These are phyloP conservation scores for Candida coleopterorum DNA, from an alignment of 805 yeast genomes.

Conservation along the genomic window DNA sequence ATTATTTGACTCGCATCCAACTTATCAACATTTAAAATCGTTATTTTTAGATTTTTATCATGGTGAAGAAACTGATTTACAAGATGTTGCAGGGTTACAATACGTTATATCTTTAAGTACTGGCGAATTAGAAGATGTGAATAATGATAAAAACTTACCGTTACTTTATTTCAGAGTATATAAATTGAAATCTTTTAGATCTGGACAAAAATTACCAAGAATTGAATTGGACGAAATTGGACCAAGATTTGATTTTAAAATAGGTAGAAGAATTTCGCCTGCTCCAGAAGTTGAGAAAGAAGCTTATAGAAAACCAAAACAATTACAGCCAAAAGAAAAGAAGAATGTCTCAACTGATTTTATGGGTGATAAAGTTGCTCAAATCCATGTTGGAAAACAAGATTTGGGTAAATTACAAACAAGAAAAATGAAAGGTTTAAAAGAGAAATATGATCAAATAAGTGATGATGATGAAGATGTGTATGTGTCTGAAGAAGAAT, in stretches of 20 bases:
- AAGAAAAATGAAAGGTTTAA: slow-evolving; percentile 97
- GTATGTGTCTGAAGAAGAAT: slow-evolving; percentile 8
- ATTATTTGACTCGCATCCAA: slow-evolving; percentile 84
- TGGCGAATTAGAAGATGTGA: slow-evolving; percentile 70
- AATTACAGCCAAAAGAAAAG: slow-evolving; percentile 72
- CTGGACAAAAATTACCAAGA: slow-evolving; percentile 88
- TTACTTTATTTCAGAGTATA: slow-evolving; percentile 86
- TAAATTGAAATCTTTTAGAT: slow-evolving; percentile 70
- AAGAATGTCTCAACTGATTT: slow-evolving; percentile 85
- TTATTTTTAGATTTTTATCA: slow-evolving; percentile 87
- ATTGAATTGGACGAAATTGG: slow-evolving; percentile 94
- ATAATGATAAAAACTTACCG: slow-evolving; percentile 62
- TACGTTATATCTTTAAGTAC: slow-evolving; percentile 79
- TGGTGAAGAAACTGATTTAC: slow-evolving; percentile 73
- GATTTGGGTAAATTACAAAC: slow-evolving; percentile 88
- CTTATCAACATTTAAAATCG: slow-evolving; percentile 79
- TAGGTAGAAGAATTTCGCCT: slow-evolving; percentile 82
- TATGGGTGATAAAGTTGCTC: slow-evolving; percentile 96
- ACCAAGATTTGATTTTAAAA: slow-evolving; percentile 87
- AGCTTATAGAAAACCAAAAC: slow-evolving; percentile 76
- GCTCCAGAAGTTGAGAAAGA: slow-evolving; percentile 87
- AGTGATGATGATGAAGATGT: slow-evolving; percentile 49
- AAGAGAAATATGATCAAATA: slow-evolving; percentile 77
- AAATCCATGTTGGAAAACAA: slow-evolving; percentile 94
- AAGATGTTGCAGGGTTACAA: slow-evolving; percentile 94